Conservation (phyloP, 2,329 filamentous ascomycete genomes). For the Colletotrichum endophyticum region DNA sequence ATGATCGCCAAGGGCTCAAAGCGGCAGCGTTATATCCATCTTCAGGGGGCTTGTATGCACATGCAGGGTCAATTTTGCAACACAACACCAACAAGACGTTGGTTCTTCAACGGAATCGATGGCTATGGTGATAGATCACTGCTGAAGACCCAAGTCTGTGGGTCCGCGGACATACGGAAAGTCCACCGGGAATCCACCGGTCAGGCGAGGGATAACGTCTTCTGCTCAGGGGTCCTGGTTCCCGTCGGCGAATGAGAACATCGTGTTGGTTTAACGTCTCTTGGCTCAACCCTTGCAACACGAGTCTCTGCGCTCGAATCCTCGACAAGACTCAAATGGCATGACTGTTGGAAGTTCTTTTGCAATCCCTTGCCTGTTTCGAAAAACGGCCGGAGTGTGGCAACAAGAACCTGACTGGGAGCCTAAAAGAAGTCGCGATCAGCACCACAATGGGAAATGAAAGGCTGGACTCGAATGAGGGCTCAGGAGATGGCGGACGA, state of each 20-base stretch:
- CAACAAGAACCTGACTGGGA: background rate
- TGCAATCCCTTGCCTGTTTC: background rate
- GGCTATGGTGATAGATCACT: background rate
- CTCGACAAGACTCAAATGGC: background rate
- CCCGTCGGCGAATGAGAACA: background rate
- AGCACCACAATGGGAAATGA: background rate
- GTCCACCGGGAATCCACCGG: background rate
- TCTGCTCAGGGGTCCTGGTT: background rate
- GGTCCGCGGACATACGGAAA: background rate
- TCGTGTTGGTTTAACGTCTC: background rate
- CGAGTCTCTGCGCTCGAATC: background rate
- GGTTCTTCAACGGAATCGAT: background rate
- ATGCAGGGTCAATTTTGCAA: background rate
- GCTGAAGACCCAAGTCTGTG: background rate
- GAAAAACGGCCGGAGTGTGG: background rate
- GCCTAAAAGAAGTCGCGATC: background rate
- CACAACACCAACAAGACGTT: background rate
- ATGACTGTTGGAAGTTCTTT: background rate
- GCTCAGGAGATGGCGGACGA: background rate
- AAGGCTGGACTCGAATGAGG: no score
- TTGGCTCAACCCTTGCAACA: background rate
- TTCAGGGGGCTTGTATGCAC: background rate
- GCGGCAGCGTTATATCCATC: background rate
- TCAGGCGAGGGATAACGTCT: background rate
- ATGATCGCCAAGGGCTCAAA: background rate